Base-by-base conservation (phyloP, 805 yeast species). In the Metschnikowia orientalis region DNA sequence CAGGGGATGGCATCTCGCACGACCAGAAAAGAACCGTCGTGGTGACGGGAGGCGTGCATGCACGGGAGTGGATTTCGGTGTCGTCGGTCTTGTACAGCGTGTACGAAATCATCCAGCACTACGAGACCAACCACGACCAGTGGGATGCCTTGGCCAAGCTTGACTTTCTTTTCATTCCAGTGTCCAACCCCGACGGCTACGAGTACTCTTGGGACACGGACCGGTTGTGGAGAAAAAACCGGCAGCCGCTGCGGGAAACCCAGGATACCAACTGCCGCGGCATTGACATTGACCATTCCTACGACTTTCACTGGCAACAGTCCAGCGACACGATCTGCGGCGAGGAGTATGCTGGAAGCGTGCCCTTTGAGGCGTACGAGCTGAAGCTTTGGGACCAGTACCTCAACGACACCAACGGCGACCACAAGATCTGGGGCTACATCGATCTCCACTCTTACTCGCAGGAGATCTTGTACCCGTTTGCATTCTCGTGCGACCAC, bases 181-280 rank as follows among this genome's bases (percentile, higher is more conserved):
- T 86, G 8, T 73, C 79, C 56, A 88, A 88, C 51, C 95, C 95
- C 1, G 97, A 88, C 58, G 97, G 97, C 0, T 88, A 88, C 54
- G 84, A 68, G 9, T 81, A 82, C 54, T 69, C 94, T 2, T 88
- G 96, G 95, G 68, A 66, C 2, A 51, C 61, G 17, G 95, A 88
- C 53, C 64, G 97, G 36, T 61, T 88, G 38, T 88, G 97, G 97
- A 65, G 92, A 28, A 88, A 88, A 51, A 88, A 86, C 57, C 69
- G 95, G 40, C 96, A 88, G 57, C 48, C 43, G 4, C 38, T 36
- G n/a, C 23, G 28, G 19, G 45, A 36, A 8, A 18, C 23, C 23
- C 33, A 32, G 9, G 75, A 76, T 33, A 10, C 7, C 7, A 80
- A 92, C 0, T 38, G 37, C 8, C 88, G 97, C 55, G 97, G 97